A percentile compares a stretch with the other conserved stretches of the same genome.
These are phyloP conservation scores for Candida glaebosa DNA, from an alignment of 805 yeast genomes.

Conservation along the genomic window DNA sequence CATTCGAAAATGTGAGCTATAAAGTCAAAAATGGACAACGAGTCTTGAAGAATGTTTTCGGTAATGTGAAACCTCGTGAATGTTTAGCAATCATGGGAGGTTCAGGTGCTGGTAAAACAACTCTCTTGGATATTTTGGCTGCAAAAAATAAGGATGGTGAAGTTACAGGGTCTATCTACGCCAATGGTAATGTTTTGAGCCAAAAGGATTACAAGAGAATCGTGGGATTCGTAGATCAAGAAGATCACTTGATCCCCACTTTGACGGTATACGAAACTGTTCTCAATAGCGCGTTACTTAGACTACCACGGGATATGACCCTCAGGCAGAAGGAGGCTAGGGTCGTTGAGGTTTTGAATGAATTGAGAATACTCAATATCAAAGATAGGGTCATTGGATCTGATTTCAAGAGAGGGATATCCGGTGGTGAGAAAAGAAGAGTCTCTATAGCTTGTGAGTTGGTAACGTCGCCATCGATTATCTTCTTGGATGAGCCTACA, in stretches of 20 bases:
- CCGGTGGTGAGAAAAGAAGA: conserved; percentile 68
- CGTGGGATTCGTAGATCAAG: conserved; percentile 95
- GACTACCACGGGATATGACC: conserved; percentile 83
- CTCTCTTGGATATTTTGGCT: conserved; percentile 86
- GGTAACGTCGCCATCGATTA: conserved; percentile 66
- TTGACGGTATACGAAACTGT: conserved; percentile 95
- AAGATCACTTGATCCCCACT: conserved; percentile 86
- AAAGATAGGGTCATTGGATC: conserved; percentile 86
- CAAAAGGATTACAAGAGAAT: conserved; percentile 54
- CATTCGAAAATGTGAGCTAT: conserved; percentile 74
- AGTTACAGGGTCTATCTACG: conserved; percentile 61
- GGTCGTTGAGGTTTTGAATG: conserved; percentile 81
- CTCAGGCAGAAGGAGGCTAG: conserved; percentile 66
- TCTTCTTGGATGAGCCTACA: conserved; percentile 85
- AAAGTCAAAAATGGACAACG: conserved; percentile 41
- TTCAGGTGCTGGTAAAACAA: conserved; percentile 97
- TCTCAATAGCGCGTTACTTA: conserved; percentile 80
- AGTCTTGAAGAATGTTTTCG: conserved; percentile 65
- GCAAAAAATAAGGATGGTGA: conserved; percentile 79
- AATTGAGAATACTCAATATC: conserved; percentile 77
- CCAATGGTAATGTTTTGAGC: conserved; percentile 63
- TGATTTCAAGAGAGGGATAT: conserved; percentile 82
- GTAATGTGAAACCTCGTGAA: conserved; percentile 81
- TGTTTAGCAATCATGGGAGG: conserved; percentile 97
- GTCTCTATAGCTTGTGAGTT: conserved; percentile 81